A percentile compares a stretch with the other conserved stretches of the same genome.
phyloP scores from a whole-genome alignment of 441 rosid genomes.

The Gossypium davidsonii region DNA sequence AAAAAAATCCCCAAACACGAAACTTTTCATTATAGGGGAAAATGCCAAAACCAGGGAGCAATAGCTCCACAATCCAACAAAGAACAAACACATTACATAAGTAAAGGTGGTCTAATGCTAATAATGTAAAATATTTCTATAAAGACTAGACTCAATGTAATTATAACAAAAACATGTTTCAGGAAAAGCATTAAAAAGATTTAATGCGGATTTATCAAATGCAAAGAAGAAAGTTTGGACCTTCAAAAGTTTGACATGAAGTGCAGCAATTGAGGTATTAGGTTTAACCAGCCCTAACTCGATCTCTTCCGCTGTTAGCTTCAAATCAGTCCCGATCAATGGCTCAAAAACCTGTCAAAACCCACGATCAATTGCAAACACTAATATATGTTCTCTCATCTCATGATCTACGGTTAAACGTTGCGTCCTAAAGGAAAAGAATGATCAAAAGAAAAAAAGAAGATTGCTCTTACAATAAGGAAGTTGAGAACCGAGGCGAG shows the following conservation, averaged over 20 bases:
- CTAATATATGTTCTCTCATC: background rate
- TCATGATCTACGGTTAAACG: background rate
- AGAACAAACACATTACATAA: background rate
- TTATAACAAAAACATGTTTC: background rate
- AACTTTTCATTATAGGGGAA: background rate
- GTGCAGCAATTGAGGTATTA: conserved; percentile 43
- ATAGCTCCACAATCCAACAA: background rate
- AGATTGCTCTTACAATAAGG: conserved; percentile 36
- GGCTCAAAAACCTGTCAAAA: conserved; percentile 60
- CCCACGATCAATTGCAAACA: conserved; percentile 6
- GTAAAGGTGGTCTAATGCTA: background rate
- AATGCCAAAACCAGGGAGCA: background rate
- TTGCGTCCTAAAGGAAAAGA: background rate
- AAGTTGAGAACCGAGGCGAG: conserved; percentile 86
- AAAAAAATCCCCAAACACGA: background rate
- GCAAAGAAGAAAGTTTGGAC: conserved; percentile 23
- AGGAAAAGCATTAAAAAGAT: background rate
- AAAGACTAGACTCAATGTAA: background rate
- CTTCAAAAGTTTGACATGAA: conserved; percentile 68
- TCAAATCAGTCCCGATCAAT: conserved; percentile 45
- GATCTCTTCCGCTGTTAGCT: conserved; percentile 64
- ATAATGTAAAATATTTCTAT: background rate
- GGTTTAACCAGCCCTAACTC: conserved; percentile 61
- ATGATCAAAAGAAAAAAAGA: background rate
- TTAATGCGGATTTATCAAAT: background rate